Evolutionary conservation across 2,329 filamentous ascomycete genomes (phyloP).

Genomic region (Proliferodiscus dingleyae): DNA sequence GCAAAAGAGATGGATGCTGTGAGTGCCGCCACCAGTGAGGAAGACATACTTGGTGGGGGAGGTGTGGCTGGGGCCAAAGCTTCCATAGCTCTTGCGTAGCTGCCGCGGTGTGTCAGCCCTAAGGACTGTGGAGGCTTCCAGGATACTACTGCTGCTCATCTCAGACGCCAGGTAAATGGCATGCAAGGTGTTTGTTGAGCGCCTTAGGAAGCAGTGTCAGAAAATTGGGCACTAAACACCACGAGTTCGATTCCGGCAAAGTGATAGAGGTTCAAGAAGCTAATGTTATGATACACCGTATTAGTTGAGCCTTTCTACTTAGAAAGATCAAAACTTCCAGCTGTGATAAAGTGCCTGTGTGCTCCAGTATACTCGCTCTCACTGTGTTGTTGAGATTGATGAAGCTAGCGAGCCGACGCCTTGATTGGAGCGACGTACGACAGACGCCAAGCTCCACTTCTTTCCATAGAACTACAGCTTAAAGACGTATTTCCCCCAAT

Average conservation of each 20-base stretch:
- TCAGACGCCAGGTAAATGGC: neutral
- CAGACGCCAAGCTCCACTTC: neutral
- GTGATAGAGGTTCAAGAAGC: too few species aligned
- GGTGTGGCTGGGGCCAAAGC: neutral
- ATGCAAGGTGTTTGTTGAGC: too few species aligned
- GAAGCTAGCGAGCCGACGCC: neutral
- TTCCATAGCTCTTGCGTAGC: neutral
- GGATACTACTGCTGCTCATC: neutral
- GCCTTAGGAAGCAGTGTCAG: too few species aligned
- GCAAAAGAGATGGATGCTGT: neutral
- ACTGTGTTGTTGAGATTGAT: neutral
- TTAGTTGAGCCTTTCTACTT: too few species aligned
- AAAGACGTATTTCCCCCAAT: neutral
- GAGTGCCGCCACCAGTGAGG: neutral
- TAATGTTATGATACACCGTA: too few species aligned
- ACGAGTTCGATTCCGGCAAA: too few species aligned
- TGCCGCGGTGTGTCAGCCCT: too few species aligned
- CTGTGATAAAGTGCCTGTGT: too few species aligned
- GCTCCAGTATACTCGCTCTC: too few species aligned
- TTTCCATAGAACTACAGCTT: neutral
- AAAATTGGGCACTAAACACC: too few species aligned
- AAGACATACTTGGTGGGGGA: neutral
- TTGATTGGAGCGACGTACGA: neutral
- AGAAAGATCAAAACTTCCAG: too few species aligned
- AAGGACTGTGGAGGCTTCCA: neutral